These are phyloP conservation scores for Candida lessepsii DNA, from an alignment of 805 yeast genomes.

Conservation along the genomic window DNA sequence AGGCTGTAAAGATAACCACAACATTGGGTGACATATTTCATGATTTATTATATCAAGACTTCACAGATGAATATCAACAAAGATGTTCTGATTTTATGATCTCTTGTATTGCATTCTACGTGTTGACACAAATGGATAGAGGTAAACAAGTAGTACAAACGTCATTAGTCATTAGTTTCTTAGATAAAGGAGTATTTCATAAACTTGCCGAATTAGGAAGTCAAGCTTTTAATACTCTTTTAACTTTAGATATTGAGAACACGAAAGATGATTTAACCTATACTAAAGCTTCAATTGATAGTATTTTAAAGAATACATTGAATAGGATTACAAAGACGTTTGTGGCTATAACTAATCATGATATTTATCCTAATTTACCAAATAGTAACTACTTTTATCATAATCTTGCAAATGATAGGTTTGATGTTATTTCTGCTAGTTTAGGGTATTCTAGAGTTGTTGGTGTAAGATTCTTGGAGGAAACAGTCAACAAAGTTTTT, in stretches of 20 bases:
- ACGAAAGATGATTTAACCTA: slow-evolving; percentile 4
- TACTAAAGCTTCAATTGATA: slow-evolving; percentile 26
- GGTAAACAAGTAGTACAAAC: slow-evolving; percentile 31
- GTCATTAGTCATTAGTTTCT: slow-evolving; percentile 45
- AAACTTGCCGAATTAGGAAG: slow-evolving; percentile 26
- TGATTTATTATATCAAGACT: slow-evolving; percentile 21
- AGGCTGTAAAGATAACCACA: slow-evolving; percentile 42
- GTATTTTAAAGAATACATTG: slow-evolving; percentile 42
- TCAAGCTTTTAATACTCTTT: slow-evolving; percentile 2
- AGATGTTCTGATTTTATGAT: slow-evolving; percentile 34
- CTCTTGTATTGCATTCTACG: slow-evolving; percentile 38
- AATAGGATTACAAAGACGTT: slow-evolving; percentile 44
- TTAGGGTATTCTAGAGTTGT: slow-evolving; percentile 42
- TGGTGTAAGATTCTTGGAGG: slow-evolving; percentile 38
- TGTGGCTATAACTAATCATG: slow-evolving; percentile 42
- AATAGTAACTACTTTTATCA: slow-evolving; percentile 32
- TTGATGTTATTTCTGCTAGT: slow-evolving; percentile 24
- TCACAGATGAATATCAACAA: slow-evolving; percentile 18
- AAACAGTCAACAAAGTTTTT: slow-evolving; percentile 16
- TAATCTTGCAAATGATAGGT: slow-evolving; percentile 7
- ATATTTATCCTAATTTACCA: slow-evolving; percentile 36
- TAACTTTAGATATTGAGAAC: neutral
- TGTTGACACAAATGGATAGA: slow-evolving; percentile 27
- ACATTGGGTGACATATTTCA: slow-evolving; percentile 27
- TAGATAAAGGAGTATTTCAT: slow-evolving; percentile 50